These are phyloP conservation scores for Phytophthora pluvialis DNA, from an alignment of 352 stramenopile species.

Conservation along the genomic window DNA sequence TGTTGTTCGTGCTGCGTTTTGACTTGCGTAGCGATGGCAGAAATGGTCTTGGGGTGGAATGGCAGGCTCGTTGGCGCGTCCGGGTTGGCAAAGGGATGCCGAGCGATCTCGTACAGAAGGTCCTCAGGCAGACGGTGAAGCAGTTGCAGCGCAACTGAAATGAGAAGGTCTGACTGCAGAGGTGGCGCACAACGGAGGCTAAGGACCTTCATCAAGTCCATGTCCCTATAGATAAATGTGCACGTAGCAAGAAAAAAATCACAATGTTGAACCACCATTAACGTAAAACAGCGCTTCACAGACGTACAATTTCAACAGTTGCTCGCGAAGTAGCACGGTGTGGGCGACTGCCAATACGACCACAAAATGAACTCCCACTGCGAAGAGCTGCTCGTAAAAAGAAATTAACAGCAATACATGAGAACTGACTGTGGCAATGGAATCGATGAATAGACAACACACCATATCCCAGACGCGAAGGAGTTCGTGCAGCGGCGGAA, in stretches of 20 bases:
- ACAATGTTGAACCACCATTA: constrained; percentile 1
- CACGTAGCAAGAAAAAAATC: background rate
- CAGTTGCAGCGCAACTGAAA: constrained; percentile 86
- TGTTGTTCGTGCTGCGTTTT: constrained; percentile 39
- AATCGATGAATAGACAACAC: constrained; percentile 3
- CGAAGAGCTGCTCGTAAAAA: constrained; percentile 72
- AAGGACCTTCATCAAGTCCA: constrained; percentile 90
- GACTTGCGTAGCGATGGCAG: constrained; percentile 55
- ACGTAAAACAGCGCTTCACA: background rate
- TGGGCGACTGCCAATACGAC: constrained; percentile 90
- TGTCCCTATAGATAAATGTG: constrained; percentile 50
- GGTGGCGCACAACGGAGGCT: constrained; percentile 83
- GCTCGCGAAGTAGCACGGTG: constrained; percentile 86
- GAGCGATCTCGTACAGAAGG: constrained; percentile 86
- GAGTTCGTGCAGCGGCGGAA: constrained; percentile 87
- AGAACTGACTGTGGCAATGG: background rate
- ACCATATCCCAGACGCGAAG: constrained; percentile 93
- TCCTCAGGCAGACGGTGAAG: constrained; percentile 88
- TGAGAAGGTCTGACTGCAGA: constrained; percentile 82
- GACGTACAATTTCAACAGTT: constrained; percentile 78
- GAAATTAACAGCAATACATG: background rate
- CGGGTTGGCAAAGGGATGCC: constrained; percentile 80
- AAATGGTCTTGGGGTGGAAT: constrained; percentile 58
- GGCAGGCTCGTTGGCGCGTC: constrained; percentile 63
- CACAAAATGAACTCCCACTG: constrained; percentile 92